phyloP scores from a whole-genome alignment of 805 yeast species.

The Yamadazyma kitorensis region DNA sequence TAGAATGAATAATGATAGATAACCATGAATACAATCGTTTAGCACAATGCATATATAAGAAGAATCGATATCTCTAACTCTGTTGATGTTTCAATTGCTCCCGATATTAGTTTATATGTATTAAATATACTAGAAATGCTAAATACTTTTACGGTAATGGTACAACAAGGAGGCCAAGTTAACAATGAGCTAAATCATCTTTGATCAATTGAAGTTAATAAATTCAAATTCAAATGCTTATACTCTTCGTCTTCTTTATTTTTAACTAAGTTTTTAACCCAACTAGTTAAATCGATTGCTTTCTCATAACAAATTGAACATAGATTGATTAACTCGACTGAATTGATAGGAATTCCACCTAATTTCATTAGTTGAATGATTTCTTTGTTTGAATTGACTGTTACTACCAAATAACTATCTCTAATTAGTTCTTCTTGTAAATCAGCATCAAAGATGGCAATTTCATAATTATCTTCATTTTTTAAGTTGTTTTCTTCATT shows the following conservation, averaged over 20 bases:
- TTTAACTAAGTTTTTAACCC: constrained; percentile 55
- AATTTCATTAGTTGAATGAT: constrained; percentile 86
- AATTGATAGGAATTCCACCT: constrained; percentile 86
- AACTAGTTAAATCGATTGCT: constrained; percentile 62
- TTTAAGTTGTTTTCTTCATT: constrained; percentile 67
- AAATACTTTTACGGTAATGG: too few relatives aligned
- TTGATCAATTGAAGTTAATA: constrained; percentile 17
- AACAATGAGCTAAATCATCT: constrained; percentile 2
- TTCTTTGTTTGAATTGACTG: constrained; percentile 87
- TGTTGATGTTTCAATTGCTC: background rate
- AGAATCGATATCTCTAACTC: background rate
- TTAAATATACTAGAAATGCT: background rate
- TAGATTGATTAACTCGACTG: constrained; percentile 63
- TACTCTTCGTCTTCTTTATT: constrained; percentile 52
- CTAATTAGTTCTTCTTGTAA: constrained; percentile 72
- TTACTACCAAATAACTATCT: constrained; percentile 78
- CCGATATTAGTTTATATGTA: background rate
- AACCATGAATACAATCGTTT: too few relatives aligned
- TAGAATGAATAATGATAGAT: too few relatives aligned
- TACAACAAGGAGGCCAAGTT: too few relatives aligned
- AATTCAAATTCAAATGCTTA: constrained; percentile 23
- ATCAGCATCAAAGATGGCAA: constrained; percentile 72
- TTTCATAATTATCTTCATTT: constrained; percentile 58
- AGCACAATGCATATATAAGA: too few relatives aligned
- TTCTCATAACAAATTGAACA: constrained; percentile 61